phyloP scores from a whole-genome alignment of 306 rosid species.

The Cicer yamashitae region DNA sequence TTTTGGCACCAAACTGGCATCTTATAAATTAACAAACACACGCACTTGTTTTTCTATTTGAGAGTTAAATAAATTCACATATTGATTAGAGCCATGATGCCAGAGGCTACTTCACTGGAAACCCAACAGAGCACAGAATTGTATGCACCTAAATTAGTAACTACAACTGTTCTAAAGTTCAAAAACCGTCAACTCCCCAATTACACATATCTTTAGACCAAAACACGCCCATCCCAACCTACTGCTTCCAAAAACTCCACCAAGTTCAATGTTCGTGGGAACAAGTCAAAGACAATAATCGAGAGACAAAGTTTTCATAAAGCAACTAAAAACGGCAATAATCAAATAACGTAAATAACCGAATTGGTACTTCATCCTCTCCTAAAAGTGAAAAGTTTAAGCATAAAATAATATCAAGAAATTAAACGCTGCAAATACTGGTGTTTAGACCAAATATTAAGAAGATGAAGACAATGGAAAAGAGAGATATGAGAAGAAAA shows the following conservation, averaged over 20 bases:
- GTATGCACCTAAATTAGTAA: neutral
- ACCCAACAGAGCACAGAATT: neutral
- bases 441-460: neutral
- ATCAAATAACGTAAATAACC: neutral
- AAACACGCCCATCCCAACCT: neutral
- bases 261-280: neutral
- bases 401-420: neutral
- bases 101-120: neutral
- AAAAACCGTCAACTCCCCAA: neutral
- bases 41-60: neutral
- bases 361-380: neutral
- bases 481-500: slow-evolving; percentile 3
- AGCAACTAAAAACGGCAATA: neutral
- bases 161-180: neutral
- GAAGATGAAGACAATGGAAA: neutral
- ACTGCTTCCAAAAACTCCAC: neutral
- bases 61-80: neutral
- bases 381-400: slow-evolving; percentile 2
- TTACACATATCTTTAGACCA: neutral
- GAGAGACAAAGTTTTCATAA: neutral
- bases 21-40: too few species aligned
- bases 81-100: too few species aligned
- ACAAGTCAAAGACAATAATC: neutral
- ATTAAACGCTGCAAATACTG: neutral
- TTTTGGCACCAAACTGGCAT: too few species aligned